Percentiles rank a stretch among this genome's conserved stretches.
Conservation (phyloP, 2,329 filamentous ascomycete species). For the Eutypa lata region DNA sequence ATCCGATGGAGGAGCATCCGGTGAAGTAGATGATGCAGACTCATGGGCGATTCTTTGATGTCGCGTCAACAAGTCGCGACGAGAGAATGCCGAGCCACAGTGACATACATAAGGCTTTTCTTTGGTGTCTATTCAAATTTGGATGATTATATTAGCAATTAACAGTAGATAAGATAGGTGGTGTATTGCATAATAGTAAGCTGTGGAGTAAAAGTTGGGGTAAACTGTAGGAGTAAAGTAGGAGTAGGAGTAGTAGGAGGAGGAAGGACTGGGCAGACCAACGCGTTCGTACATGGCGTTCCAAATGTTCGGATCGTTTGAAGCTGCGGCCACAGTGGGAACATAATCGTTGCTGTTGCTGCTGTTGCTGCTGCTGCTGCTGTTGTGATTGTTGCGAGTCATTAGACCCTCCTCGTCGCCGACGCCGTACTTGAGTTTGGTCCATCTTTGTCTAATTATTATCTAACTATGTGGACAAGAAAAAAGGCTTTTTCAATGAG, state of each 20-base stretch:
- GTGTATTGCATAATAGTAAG: not conserved
- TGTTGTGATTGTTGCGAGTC: conserved; percentile 5
- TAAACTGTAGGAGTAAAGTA: conserved; percentile 9
- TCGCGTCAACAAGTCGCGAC: conserved; percentile 41
- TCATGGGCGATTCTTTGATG: conserved; percentile 40
- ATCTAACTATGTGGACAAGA: conserved; percentile 2
- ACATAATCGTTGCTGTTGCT: conserved; percentile 29
- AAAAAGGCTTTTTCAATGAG: no score
- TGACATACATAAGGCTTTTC: conserved; percentile 44
- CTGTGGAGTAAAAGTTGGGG: conserved; percentile 8
- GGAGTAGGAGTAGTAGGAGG: conserved; percentile 3
- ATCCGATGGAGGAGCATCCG: conserved; percentile 26
- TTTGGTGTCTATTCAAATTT: conserved; percentile 37
- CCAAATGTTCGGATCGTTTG: conserved; percentile 44
- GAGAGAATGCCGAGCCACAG: conserved; percentile 42
- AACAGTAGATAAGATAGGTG: not conserved
- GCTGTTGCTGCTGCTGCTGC: not conserved
- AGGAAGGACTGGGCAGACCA: conserved; percentile 29
- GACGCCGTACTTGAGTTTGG: conserved; percentile 25
- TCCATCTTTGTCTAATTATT: no score
- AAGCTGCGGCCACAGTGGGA: conserved; percentile 41
- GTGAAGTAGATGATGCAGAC: conserved; percentile 23
- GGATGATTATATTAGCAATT: conserved; percentile 1
- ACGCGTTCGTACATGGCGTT: conserved; percentile 45
- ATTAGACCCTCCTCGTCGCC: conserved; percentile 27